Evolutionary conservation across 495 filamentous ascomycete genomes (phyloP).

Genomic region (Lindgomyces ingoldianus): DNA sequence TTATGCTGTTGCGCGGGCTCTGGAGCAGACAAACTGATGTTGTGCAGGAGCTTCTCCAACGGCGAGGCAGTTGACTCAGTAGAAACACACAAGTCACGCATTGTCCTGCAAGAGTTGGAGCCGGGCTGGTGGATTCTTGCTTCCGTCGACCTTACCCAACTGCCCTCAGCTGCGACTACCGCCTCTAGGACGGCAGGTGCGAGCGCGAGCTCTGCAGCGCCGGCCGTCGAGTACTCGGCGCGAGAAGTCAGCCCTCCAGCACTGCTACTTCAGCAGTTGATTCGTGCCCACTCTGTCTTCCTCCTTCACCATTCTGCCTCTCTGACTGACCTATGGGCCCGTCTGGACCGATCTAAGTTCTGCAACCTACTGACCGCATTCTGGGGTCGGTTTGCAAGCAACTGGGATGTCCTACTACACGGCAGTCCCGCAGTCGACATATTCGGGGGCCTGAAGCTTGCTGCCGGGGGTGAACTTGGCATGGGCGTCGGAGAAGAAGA

Average conservation of each 20-base stretch:
- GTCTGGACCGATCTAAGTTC: conserved; percentile 60
- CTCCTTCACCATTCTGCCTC: conserved; percentile 79
- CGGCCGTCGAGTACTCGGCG: conserved; percentile 71
- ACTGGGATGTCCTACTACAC: conserved; percentile 86
- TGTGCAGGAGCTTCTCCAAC: conserved; percentile 70
- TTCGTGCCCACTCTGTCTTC: conserved; percentile 80
- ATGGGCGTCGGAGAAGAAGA: conserved; percentile 94
- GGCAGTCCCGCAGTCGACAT: conserved; percentile 82
- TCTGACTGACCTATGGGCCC: conserved; percentile 64
- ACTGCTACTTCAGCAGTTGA: conserved; percentile 75
- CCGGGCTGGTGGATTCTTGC: conserved; percentile 94
- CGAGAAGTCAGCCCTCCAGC: conserved; percentile 83
- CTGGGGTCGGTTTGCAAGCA: conserved; percentile 78
- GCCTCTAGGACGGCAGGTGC: conserved; percentile 38
- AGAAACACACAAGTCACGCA: conserved; percentile 84
- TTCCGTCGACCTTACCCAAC: conserved; percentile 73
- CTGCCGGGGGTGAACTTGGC: conserved; percentile 86
- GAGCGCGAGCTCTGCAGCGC: conserved; percentile 33
- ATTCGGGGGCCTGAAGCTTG: conserved; percentile 83
- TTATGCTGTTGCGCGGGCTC: conserved; percentile 4
- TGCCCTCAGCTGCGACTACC: conserved; percentile 44
- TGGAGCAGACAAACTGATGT: conserved; percentile 9
- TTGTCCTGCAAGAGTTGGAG: conserved; percentile 81
- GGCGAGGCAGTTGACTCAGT: conserved; percentile 76
- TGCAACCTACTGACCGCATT: conserved; percentile 70